Base-by-base conservation (phyloP, 495 filamentous ascomycete genomes). In the Penicillium silybi region DNA sequence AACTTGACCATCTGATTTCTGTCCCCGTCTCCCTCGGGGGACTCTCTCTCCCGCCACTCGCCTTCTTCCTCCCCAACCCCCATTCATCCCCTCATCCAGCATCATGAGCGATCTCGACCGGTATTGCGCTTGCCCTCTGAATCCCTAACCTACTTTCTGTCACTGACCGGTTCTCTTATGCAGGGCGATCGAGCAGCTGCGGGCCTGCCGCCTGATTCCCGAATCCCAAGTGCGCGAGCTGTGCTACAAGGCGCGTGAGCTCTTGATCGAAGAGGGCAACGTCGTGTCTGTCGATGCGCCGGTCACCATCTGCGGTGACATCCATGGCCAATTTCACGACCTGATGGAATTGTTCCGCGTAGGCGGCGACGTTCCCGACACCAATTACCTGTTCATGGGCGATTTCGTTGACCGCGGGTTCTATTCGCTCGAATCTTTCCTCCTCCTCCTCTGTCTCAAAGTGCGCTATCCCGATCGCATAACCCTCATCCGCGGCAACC, bases 351-450 rank as follows among this genome's bases (percentile, higher is more conserved):
- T 98, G 16, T 98, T 98, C 69, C 84, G 91, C 42, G 91, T 97
- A 13, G 93, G 93, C 48, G 93, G 93, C 32, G 89, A 95, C 62
- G 89, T 93, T 2, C 93, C 93, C 16, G 93, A 98, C 61, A 98
- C 93, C 18, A 96, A 97, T 66, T 98, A 98, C 69, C 83, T 98
- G 0, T 98, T 98, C 73, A 96, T 97, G 92, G 92, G 93, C 66
- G 93, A 98, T 67, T 98, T 96, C 54, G 93, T 98, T 58, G 93
- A 98, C 70, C 88, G 93, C 52, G 93, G 93, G 43, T 98, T 96
- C 77, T 98, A 96, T 79, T 96, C 90, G 1, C 83, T 98, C 46
- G 93, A 98, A 74, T 90, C 91, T 23, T 95, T 98, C 67, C 85
- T 95, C 44, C 85, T 98, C 27, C 86, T 98, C 22, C 82, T 98